Base-by-base conservation (phyloP, 2,329 filamentous ascomycete species). In the Nannizzia gypsea region DNA sequence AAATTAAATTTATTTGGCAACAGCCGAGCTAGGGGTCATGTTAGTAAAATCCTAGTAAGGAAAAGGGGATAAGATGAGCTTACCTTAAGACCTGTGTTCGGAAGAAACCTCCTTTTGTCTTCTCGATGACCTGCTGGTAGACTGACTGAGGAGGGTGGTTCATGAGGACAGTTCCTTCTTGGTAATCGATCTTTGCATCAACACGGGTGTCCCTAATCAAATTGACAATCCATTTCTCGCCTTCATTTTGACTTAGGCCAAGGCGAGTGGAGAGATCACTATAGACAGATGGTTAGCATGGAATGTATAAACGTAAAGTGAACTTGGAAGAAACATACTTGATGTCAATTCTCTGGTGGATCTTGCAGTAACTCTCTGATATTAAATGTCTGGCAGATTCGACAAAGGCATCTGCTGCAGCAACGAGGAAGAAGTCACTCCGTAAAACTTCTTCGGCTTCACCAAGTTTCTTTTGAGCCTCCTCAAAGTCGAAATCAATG, bases 141-240 rank as follows among this genome's bases (percentile, higher is more conserved):
- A 99, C 92, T 65, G 90, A 96, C 80, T 95, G 93, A 64, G 93
- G 92, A 57, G 92, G 93, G 78, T 99, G 93, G 81, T 99, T 97
- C 92, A 99, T 99, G 68, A 97, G 85, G 58, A 99, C 93, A 59
- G 93, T 97, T 71, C 93, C 93, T 77, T 95, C 89, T 80, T 97
- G 90, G 80, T 95, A 96, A 78, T 99, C 93, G 73, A 97, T 97
- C 84, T 99, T 99, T 70, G 93, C 93, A 72, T 99, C 93, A 64
- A 99, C 88, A 64, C 91, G 84, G 24, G 93, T 99, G 77, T 99
- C 93, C 65, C 93, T 87, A 77, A 99, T 99, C 65, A 99, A 83
- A 80, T 99, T 99, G 69, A 99, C 93, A 71, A 99, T 99, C 93
- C 93, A 99, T 81, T 99, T 99, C 84, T 99, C 93, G 69, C 93